Conservation (phyloP, 2,329 filamentous ascomycete genomes). For the Aspergillus sp. region DNA sequence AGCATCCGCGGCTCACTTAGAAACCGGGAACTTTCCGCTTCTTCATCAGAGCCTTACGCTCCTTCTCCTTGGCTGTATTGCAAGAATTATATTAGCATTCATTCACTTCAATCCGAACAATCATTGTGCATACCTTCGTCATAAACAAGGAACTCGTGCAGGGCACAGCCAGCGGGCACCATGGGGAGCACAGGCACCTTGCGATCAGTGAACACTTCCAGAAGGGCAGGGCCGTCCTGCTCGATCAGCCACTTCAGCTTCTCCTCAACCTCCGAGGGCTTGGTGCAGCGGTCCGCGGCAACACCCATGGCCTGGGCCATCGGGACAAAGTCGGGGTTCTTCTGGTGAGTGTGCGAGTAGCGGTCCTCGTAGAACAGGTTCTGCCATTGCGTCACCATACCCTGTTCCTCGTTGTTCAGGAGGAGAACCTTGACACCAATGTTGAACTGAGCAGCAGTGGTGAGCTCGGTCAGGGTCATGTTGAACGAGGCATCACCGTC, state of each 20-base stretch:
- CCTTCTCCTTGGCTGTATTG: slow-evolving; percentile 64
- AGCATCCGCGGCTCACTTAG: slow-evolving; percentile 23
- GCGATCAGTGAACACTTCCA: slow-evolving; percentile 88
- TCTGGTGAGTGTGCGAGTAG: slow-evolving; percentile 87
- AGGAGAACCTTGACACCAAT: slow-evolving; percentile 95
- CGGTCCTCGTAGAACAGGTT: slow-evolving; percentile 95
- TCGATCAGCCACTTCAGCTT: slow-evolving; percentile 86
- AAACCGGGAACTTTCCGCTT: slow-evolving; percentile 52
- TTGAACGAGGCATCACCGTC: slow-evolving; percentile 98
- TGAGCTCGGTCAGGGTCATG: slow-evolving; percentile 96
- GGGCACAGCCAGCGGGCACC: slow-evolving; percentile 82
- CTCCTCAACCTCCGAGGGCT: slow-evolving; percentile 75
- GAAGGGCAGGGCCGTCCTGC: slow-evolving; percentile 83
- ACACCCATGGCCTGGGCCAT: slow-evolving; percentile 89
- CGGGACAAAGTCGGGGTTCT: slow-evolving; percentile 95
- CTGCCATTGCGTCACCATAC: slow-evolving; percentile 99
- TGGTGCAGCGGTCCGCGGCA: slow-evolving; percentile 69
- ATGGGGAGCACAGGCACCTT: slow-evolving; percentile 87
- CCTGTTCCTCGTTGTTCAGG: slow-evolving; percentile 96
- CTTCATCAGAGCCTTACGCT: slow-evolving; percentile 67
- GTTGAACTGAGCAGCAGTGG: slow-evolving; percentile 90
- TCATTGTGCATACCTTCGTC: slow-evolving; percentile 64
- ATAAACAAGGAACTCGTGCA: slow-evolving; percentile 93
- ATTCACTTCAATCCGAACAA: not conserved
- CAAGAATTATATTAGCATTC: slow-evolving; percentile 14